Evolutionary conservation across 2,329 filamentous ascomycete species (phyloP).

Genomic region (Chrysosporium queenslandicum): DNA sequence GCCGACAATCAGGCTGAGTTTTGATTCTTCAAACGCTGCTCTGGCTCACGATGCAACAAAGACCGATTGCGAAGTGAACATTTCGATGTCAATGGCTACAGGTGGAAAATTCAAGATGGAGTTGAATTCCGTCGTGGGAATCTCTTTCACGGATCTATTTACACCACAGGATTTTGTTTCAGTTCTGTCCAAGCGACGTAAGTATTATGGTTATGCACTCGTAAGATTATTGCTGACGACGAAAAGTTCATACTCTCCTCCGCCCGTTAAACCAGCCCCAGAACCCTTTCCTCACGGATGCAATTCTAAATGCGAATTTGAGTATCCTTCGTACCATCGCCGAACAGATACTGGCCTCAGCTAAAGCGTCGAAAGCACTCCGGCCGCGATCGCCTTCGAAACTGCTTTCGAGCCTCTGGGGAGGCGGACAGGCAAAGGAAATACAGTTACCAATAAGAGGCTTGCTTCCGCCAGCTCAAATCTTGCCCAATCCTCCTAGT

Average conservation of each 20-base stretch:
- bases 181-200: constrained; percentile 63
- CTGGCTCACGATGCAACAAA: constrained; percentile 24
- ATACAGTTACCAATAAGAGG: constrained; percentile 27
- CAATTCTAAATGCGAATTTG: constrained; percentile 66
- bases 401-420: constrained; percentile 71
- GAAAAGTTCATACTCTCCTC: constrained; percentile 59
- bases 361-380: constrained; percentile 51
- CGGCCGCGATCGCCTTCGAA: constrained; percentile 82
- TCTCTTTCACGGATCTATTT: constrained; percentile 63
- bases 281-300: constrained; percentile 41
- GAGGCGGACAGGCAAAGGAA: constrained; percentile 42
- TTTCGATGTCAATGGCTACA: constrained; percentile 59
- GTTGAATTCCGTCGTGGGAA: constrained; percentile 57
- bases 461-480: constrained; percentile 27
- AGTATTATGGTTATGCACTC: constrained; percentile 27
- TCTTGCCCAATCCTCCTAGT: constrained; percentile 37
- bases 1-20: constrained; percentile 30
- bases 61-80: constrained; percentile 40
- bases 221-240: constrained; percentile 4
- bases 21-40: constrained; percentile 27
- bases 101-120: constrained; percentile 52
- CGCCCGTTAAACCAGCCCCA: constrained; percentile 57
- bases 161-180: constrained; percentile 62
- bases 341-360: constrained; percentile 53
- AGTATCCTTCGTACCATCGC: constrained; percentile 64